phyloP scores from a whole-genome alignment of 345 rosid genomes.

The Eucalyptus virginea region DNA sequence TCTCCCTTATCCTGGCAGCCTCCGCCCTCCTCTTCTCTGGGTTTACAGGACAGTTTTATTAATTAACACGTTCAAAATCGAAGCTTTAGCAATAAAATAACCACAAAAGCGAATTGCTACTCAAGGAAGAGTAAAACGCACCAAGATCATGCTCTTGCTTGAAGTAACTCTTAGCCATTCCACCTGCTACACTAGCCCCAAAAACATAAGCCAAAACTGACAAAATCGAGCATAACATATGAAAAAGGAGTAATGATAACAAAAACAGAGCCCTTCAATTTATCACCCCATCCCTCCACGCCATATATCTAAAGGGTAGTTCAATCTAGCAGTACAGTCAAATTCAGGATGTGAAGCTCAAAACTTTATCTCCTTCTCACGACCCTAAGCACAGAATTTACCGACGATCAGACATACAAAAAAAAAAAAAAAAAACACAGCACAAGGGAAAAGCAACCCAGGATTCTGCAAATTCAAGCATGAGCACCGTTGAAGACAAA shows the following conservation, averaged over 20 bases:
- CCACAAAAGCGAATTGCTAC: neutral
- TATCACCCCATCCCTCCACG: neutral
- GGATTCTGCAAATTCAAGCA: neutral
- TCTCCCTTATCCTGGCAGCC: constrained; percentile 92
- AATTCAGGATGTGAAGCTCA: neutral
- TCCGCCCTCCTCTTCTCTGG: constrained; percentile 89
- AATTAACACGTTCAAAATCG: neutral
- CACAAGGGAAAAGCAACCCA: neutral
- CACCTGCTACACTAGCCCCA: constrained; percentile 6
- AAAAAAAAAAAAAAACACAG: neutral
- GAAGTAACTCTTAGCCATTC: constrained; percentile 78
- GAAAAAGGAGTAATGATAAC: neutral
- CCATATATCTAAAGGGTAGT: neutral
- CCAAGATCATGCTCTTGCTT: constrained; percentile 95
- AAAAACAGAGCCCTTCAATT: neutral
- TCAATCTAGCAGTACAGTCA: neutral
- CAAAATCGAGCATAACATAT: neutral
- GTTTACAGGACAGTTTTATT: neutral
- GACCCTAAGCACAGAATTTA: neutral
- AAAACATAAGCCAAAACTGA: neutral
- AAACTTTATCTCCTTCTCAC: neutral
- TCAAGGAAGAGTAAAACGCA: neutral
- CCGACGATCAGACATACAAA: neutral
- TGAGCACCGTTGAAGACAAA: neutral
- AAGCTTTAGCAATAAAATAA: neutral